These are phyloP conservation scores for Skeletonema grethae DNA, from an alignment of 108 stramenopile species.

Conservation along the genomic window DNA sequence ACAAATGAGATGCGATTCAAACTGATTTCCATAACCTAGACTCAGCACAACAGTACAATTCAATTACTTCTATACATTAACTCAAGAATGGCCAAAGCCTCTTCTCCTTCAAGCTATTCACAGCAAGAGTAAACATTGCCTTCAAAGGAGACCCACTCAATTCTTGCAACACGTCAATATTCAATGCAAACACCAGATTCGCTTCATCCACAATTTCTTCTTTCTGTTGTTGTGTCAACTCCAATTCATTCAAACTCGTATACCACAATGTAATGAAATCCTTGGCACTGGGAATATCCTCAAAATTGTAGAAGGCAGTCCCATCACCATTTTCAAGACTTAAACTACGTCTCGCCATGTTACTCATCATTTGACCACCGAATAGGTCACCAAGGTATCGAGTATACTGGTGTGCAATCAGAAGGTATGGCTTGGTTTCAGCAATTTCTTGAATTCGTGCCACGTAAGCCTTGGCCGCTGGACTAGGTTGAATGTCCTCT, in stretches of 20 bases:
- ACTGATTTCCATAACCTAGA: too few relatives aligned
- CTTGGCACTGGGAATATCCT: conserved; percentile 40
- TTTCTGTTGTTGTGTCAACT: conserved; percentile 52
- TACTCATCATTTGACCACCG: conserved; percentile 76
- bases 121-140: conserved; percentile 42
- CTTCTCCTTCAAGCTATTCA: conserved; percentile 51
- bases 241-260: conserved; percentile 48
- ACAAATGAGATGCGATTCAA: too few relatives aligned
- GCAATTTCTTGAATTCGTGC: conserved; percentile 50
- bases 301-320: conserved; percentile 58
- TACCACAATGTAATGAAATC: conserved; percentile 68
- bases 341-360: conserved; percentile 55
- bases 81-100: conserved; percentile 10
- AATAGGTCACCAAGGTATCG: conserved; percentile 70
- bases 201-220: conserved; percentile 73
- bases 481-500: conserved; percentile 22
- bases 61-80: too few relatives aligned
- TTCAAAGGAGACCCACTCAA: conserved; percentile 54
- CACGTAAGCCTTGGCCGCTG: conserved; percentile 56
- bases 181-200: conserved; percentile 67
- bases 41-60: too few relatives aligned
- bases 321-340: conserved; percentile 49
- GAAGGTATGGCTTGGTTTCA: conserved; percentile 38
- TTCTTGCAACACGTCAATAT: conserved; percentile 67
- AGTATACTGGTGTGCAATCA: conserved; percentile 68